Evolutionary conservation across 2,329 filamentous ascomycete species (phyloP).

Genomic region (Proliferodiscus dingleyae): DNA sequence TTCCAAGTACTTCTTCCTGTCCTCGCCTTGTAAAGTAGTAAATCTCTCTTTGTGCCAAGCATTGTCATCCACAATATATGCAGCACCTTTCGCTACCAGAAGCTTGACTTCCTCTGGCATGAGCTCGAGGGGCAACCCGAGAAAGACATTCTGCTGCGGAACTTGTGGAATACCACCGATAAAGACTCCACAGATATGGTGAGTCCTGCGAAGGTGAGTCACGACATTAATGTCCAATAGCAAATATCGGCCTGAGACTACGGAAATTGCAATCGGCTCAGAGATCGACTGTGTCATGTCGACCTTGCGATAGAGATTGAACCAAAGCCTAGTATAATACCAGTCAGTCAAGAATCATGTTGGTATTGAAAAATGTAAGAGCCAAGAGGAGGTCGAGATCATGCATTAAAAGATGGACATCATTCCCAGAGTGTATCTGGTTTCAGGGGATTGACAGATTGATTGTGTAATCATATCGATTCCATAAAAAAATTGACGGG

Average conservation of each 20-base stretch:
- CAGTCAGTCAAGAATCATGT: neutral
- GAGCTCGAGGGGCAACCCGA: conserved; percentile 81
- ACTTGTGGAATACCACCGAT: conserved; percentile 86
- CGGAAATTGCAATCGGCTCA: conserved; percentile 72
- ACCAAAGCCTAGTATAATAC: neutral
- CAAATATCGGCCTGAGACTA: conserved; percentile 75
- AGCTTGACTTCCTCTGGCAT: conserved; percentile 85
- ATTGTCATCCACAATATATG: conserved; percentile 75
- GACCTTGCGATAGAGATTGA: neutral
- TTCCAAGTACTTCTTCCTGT: conserved; percentile 60
- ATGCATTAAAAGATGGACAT: conserved; percentile 48
- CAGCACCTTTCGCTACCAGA: conserved; percentile 71
- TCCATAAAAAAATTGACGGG: conserved; percentile 1
- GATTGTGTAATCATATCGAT: conserved; percentile 57
- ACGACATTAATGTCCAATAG: conserved; percentile 83
- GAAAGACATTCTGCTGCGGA: conserved; percentile 91
- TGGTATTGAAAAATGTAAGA: conserved; percentile 1
- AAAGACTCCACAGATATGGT: conserved; percentile 82
- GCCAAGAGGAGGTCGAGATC: conserved; percentile 33
- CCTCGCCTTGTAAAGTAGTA: conserved; percentile 49
- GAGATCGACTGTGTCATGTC: conserved; percentile 21
- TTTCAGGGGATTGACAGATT: conserved; percentile 86
- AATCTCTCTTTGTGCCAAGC: conserved; percentile 64
- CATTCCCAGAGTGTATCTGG: conserved; percentile 36
- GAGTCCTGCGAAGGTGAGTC: conserved; percentile 68